phyloP scores from a whole-genome alignment of 2,329 filamentous ascomycete genomes.

The Hypoxylon rubiginosum region DNA sequence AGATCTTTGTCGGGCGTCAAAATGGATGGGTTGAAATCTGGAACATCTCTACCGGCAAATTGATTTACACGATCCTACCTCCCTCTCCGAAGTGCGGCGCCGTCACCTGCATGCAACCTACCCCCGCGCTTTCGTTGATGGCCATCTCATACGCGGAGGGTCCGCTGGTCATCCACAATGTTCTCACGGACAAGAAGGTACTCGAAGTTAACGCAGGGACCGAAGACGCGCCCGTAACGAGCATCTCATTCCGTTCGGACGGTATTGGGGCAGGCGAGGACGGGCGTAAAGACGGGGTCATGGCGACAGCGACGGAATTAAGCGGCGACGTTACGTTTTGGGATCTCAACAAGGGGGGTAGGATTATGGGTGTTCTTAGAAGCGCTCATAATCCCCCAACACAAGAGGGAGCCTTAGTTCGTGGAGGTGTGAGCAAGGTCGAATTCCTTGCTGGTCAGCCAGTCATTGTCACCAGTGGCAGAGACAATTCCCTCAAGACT shows the following conservation, averaged over 20 bases:
- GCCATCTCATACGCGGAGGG: constrained; percentile 90
- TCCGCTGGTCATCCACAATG: constrained; percentile 82
- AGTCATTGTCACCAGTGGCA: constrained; percentile 88
- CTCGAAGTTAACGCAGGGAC: constrained; percentile 77
- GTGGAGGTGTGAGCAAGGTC: constrained; percentile 85
- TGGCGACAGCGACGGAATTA: constrained; percentile 86
- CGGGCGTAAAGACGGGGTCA: constrained; percentile 86
- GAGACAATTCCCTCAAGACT: constrained; percentile 93
- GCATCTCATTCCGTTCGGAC: constrained; percentile 92
- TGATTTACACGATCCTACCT: constrained; percentile 90
- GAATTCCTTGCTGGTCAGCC: constrained; percentile 93
- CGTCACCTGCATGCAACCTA: constrained; percentile 88
- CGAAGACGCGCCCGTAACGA: constrained; percentile 77
- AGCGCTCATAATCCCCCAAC: constrained; percentile 87
- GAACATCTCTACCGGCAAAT: constrained; percentile 93
- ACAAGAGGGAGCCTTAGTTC: constrained; percentile 65
- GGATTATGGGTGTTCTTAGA: constrained; percentile 86
- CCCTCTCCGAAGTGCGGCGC: constrained; percentile 78
- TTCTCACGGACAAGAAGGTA: constrained; percentile 80
- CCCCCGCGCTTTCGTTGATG: constrained; percentile 85
- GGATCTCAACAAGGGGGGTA: constrained; percentile 92
- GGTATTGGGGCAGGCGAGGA: constrained; percentile 89
- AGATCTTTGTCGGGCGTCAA: constrained; percentile 87
- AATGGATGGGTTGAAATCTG: constrained; percentile 96
- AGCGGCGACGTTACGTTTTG: constrained; percentile 94